Conservation (phyloP, 441 rosid species). For the Gossypium gossypioides region DNA sequence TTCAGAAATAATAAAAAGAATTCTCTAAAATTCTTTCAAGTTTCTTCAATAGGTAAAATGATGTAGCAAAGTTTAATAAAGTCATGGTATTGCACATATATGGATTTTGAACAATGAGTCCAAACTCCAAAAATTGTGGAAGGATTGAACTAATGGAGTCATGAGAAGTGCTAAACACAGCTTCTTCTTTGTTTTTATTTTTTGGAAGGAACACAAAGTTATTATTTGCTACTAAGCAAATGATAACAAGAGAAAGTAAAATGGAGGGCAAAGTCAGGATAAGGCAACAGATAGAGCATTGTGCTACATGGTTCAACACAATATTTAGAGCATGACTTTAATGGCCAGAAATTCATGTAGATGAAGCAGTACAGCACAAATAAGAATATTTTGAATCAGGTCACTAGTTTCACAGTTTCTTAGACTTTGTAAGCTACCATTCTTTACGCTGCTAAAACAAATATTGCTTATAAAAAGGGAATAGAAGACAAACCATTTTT, state of each 20-base stretch:
- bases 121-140: not conserved
- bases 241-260: not conserved
- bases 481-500: slow-evolving; percentile 69
- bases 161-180: not conserved
- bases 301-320: not conserved
- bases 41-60: not conserved
- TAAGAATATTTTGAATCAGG: not conserved
- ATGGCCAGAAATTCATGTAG: not conserved
- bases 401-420: not conserved
- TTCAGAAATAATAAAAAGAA: too few species aligned
- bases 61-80: not conserved
- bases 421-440: slow-evolving; percentile 4
- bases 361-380: not conserved
- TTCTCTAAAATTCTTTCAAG: too few species aligned
- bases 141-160: not conserved
- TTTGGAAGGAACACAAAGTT: not conserved
- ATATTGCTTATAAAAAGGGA: slow-evolving; percentile 17
- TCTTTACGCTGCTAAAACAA: slow-evolving; percentile 6
- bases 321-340: not conserved
- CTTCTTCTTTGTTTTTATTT: too few species aligned
- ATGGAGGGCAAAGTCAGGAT: not conserved
- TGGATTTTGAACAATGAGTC: not conserved
- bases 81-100: not conserved
- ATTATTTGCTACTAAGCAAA: not conserved
- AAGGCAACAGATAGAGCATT: not conserved